Base-by-base conservation (phyloP, 495 filamentous ascomycete species). In the Penicillium paxilli region DNA sequence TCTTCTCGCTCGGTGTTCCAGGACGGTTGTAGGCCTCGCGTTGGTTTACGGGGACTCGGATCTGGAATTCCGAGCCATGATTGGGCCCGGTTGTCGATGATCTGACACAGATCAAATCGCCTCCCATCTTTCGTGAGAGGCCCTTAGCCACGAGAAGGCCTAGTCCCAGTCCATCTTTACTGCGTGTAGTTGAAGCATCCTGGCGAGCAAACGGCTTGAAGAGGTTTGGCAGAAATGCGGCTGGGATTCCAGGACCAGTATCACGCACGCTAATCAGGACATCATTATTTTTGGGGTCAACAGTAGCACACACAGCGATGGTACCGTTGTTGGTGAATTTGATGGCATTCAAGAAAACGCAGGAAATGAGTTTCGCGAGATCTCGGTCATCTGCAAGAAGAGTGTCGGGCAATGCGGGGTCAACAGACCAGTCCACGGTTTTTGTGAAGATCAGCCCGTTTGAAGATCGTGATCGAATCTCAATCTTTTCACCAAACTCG, bases 141-240 rank as follows among this genome's bases (percentile, higher is more conserved):
- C 87, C 87, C 62, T 91, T 91, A 9, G 88, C 89, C 22, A 91
- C 88, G 44, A 91, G 74, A 16, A 92, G 71, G 9, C 89, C 88
- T 12, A 92, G 77, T 5, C 89, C 89, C 17, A 91, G 70, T 1
- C 88, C 89, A 59, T 92, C 89, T 63, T 80, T 85, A 51, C 81
- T 82, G 25, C 88, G 76, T 3, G 87, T 91, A 21, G 85, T 83
- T 6, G 88, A 89, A 37, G 84, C 80, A 64, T 92, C 87, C 63
- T 89, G 83, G 38, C 85, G 80, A 30, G 87, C 80, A 64, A 90
- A 91, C 0, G 89, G 83, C 54, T 87, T 88, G 75, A 91, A 92
- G 1, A 92, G 79, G 38, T 81, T 82, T 0, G 85, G 84, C 49
- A 88, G 59, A 63, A 91, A 91, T 7, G 80, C 83, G 51, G 78